phyloP scores from a whole-genome alignment of 2,329 filamentous ascomycete species.

The Paracorniculantispora psalliotae region DNA sequence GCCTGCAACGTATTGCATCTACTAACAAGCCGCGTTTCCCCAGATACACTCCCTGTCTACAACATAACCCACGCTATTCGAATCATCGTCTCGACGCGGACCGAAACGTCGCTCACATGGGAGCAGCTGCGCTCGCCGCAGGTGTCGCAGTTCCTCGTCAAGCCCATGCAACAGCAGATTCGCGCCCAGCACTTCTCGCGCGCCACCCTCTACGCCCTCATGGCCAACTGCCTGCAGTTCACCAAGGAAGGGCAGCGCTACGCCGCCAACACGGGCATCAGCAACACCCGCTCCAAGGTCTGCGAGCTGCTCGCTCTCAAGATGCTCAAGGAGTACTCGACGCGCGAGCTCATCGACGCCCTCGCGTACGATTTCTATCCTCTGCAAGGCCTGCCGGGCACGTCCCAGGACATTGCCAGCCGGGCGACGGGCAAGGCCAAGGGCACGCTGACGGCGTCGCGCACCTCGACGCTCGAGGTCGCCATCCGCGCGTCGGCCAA shows the following conservation, averaged over 20 bases:
- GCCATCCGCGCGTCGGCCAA: conserved; percentile 91
- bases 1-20: not conserved
- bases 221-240: conserved; percentile 93
- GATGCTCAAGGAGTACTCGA: conserved; percentile 82
- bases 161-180: conserved; percentile 91
- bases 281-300: conserved; percentile 77
- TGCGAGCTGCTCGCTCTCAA: conserved; percentile 90
- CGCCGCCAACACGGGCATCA: conserved; percentile 78
- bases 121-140: conserved; percentile 94
- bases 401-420: conserved; percentile 29
- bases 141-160: conserved; percentile 90
- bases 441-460: conserved; percentile 55
- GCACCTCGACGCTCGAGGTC: conserved; percentile 87
- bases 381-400: conserved; percentile 67
- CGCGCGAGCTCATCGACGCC: conserved; percentile 86
- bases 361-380: conserved; percentile 94
- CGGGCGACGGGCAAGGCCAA: conserved; percentile 36
- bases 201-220: conserved; percentile 81
- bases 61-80: conserved; percentile 86
- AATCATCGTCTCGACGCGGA: conserved; percentile 74
- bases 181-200: conserved; percentile 76
- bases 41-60: conserved; percentile 84
- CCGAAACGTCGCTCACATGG: conserved; percentile 90
- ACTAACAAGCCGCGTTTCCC: conserved; percentile 20
- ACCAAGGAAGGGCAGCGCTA: conserved; percentile 78